Percentiles rank a stretch among this genome's conserved stretches.
Conservation (phyloP, 306 rosid species). For the Morella rubra region DNA sequence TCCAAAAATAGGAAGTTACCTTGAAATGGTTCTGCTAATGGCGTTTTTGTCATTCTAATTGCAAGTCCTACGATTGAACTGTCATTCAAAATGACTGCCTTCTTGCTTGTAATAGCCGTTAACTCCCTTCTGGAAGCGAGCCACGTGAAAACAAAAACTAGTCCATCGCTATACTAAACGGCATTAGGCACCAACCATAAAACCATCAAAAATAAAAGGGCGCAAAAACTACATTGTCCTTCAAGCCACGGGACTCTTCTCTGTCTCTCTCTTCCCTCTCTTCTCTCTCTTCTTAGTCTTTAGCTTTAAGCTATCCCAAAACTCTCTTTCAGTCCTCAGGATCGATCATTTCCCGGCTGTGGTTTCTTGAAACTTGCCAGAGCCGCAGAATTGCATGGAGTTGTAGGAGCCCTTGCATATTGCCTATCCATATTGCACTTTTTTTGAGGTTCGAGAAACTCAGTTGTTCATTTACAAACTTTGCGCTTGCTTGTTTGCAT, state of each 20-base stretch:
- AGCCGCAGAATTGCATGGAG: conserved; percentile 23
- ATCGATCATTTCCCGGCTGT: not conserved
- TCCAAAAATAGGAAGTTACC: no score
- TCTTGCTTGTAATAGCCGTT: conserved; percentile 50
- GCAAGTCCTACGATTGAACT: not conserved
- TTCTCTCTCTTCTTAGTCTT: conserved; percentile 5
- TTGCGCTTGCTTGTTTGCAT: not conserved
- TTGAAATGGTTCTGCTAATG: not conserved
- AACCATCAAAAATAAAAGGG: conserved; percentile 44
- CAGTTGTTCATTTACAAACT: not conserved
- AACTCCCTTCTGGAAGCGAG: conserved; percentile 37
- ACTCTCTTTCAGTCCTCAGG: conserved; percentile 13
- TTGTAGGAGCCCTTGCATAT: conserved; percentile 35
- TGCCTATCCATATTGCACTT: conserved; percentile 18
- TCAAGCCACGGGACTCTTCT: conserved; percentile 34
- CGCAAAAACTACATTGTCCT: conserved; percentile 35
- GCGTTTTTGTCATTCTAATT: conserved; percentile 12
- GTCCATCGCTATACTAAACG: conserved; percentile 27
- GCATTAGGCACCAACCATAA: conserved; percentile 54
- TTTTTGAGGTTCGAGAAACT: conserved; percentile 26
- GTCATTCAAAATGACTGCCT: conserved; percentile 18
- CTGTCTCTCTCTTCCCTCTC: conserved; percentile 1
- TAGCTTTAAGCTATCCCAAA: conserved; percentile 12
- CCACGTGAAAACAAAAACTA: conserved; percentile 23
- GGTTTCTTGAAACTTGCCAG: not conserved